A percentile compares a stretch with the other conserved stretches of the same genome.
Conservation (phyloP, 352 stramenopile species). For the Thraustochytrium striatum region DNA sequence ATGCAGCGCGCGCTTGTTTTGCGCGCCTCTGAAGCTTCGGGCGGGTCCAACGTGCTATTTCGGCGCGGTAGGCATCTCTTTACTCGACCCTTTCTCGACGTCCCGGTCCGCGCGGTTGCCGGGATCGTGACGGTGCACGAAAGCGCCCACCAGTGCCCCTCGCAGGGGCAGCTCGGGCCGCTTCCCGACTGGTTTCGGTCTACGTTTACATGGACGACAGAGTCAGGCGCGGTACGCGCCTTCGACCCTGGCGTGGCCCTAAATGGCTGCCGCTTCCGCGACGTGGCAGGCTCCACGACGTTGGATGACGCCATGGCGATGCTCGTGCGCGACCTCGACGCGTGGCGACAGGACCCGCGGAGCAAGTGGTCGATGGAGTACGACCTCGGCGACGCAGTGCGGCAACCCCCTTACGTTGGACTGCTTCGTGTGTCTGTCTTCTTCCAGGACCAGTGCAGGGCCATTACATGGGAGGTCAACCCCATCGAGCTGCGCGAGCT, state of each 20-base stretch:
- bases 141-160: not conserved
- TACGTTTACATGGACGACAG: not conserved
- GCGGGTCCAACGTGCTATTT: not conserved
- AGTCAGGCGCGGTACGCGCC: not conserved
- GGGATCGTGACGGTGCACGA: conserved; percentile 20
- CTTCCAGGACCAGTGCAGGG: not conserved
- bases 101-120: not conserved
- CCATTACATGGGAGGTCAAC: conserved; percentile 8
- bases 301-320: conserved; percentile 22
- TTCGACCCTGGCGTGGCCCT: conserved; percentile 9
- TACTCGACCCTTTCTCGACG: conserved; percentile 1
- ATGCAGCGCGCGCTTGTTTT: not conserved
- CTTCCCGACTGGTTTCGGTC: conserved; percentile 10
- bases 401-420: conserved; percentile 25
- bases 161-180: not conserved
- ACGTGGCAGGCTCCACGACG: not conserved
- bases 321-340: conserved; percentile 10
- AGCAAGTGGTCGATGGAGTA: conserved; percentile 7
- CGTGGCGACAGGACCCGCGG: not conserved
- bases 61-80: not conserved
- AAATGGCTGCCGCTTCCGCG: not conserved
- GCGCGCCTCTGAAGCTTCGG: not conserved
- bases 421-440: conserved; percentile 24
- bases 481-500: conserved; percentile 43
- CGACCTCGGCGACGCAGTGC: conserved; percentile 4